These are phyloP conservation scores for Plectosphaerella plurivora DNA, from an alignment of 2,329 filamentous ascomycete species.

Conservation along the genomic window DNA sequence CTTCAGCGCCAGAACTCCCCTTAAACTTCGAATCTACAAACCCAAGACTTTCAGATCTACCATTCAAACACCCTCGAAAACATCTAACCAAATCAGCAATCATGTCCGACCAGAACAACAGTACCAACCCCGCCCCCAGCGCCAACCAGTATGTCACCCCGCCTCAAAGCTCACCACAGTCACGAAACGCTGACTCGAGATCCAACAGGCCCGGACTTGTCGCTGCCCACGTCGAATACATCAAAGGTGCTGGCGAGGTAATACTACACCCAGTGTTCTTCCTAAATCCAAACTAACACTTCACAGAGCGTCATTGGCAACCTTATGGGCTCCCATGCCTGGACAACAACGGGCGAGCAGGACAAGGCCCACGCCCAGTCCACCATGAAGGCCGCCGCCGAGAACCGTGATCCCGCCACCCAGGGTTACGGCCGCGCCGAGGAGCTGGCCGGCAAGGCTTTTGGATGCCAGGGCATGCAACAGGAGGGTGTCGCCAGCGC, in stretches of 20 bases:
- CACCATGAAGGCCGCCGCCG: conserved; percentile 56
- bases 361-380: conserved; percentile 60
- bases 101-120: neutral
- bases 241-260: conserved; percentile 65
- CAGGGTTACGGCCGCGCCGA: conserved; percentile 60
- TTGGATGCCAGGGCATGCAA: conserved; percentile 67
- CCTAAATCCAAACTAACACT: neutral
- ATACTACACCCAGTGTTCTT: neutral
- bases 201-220: conserved; percentile 51
- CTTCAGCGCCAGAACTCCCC: no score
- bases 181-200: neutral
- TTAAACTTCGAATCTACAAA: no score
- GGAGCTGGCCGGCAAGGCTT: conserved; percentile 57
- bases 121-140: no score
- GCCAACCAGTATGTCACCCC: neutral
- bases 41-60: no score
- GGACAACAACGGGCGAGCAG: conserved; percentile 59
- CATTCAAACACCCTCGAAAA: no score
- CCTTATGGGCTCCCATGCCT: conserved; percentile 57
- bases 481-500: conserved; percentile 53
- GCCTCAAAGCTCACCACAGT: neutral
- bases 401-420: conserved; percentile 45
- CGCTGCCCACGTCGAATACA: conserved; percentile 61
- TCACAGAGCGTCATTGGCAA: conserved; percentile 55
- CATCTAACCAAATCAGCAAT: neutral